Evolutionary conservation across 2,329 filamentous ascomycete genomes (phyloP), one percentile per base, ranked within the genome.

Genomic region (Trematosphaeria pertusa): DNA sequence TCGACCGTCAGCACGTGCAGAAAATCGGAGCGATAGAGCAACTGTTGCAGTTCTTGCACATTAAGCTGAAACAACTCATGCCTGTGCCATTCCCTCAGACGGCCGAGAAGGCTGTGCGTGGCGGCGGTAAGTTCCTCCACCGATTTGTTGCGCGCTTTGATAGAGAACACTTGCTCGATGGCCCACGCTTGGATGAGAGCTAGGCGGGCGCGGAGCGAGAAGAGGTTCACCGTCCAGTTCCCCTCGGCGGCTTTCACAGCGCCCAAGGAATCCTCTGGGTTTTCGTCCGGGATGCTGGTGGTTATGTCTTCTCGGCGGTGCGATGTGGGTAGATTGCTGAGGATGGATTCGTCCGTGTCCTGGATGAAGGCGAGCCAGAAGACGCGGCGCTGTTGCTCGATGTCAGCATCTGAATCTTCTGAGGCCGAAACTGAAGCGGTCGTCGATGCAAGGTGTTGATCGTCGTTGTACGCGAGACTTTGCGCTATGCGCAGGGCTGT

Each of bases 21-120:
- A 2, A 66, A 42, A 33, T 66, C 63, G 6, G 61, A 60, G 8
- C 52, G 56, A 20, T 65, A 66, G 3, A 66, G 50, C 10, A 65
- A 30, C 21, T 64, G 55, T 22, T 54, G 50, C 11, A 65, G 12
- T n/a, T 62, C 46, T 3, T 45, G 34, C 6, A 56, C 43, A 8
- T 35, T 52, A 9, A 57, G 39, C 6, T 49, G 37, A 37, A 63
- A 67, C 11, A 65, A 28, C n/a, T 60, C 53, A 15, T 65, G 55
- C 8, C 55, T 43, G 5, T 54, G 54, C 44, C 51, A 62, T 11
- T 36, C 31, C 12, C 50, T 22, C 9, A 65, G 48, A 2, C 46
- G 42, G 2, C 48, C 19, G 11, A 61, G 43, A 3, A 63, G 34
- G 0, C 43, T 15, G 2, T 44, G 15, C 2, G 50, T 26, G 2